These are phyloP conservation scores for Cladophialophora immunda DNA, from an alignment of 2,329 filamentous ascomycete species.

Conservation along the genomic window DNA sequence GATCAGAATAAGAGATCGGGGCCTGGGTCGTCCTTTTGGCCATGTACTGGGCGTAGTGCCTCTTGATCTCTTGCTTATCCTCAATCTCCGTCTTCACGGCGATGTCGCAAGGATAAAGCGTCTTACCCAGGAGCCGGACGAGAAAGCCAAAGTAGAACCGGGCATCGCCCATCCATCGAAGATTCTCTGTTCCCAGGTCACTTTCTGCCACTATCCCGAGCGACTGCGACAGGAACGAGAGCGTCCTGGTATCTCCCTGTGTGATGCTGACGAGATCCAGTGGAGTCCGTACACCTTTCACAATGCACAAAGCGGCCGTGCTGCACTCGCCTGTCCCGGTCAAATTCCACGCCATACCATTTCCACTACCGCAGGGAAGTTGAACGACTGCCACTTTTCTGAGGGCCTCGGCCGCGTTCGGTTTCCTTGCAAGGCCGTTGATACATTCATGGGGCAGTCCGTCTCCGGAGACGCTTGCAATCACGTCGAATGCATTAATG, in stretches of 20 bases:
- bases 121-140: slow-evolving; percentile 77
- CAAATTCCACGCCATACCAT: slow-evolving; percentile 90
- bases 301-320: slow-evolving; percentile 79
- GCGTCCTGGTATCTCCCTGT: slow-evolving; percentile 74
- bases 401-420: slow-evolving; percentile 78
- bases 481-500: slow-evolving; percentile 80
- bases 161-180: slow-evolving; percentile 90
- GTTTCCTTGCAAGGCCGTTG: slow-evolving; percentile 83
- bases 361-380: slow-evolving; percentile 91
- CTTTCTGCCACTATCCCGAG: slow-evolving; percentile 89
- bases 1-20: slow-evolving; percentile 48
- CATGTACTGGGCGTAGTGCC: slow-evolving; percentile 70
- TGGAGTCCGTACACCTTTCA: slow-evolving; percentile 86
- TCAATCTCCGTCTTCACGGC: slow-evolving; percentile 83
- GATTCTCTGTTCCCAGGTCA: slow-evolving; percentile 86
- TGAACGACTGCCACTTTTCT: slow-evolving; percentile 81
- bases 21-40: slow-evolving; percentile 48
- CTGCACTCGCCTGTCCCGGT: slow-evolving; percentile 81
- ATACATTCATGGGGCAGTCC: slow-evolving; percentile 93
- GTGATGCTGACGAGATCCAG: slow-evolving; percentile 89
- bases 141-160: slow-evolving; percentile 88
- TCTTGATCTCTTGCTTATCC: slow-evolving; percentile 76
- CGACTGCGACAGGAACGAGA: slow-evolving; percentile 91
- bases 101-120: slow-evolving; percentile 86
- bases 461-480: slow-evolving; percentile 91